Percentiles rank a stretch among this genome's conserved stretches.
Evolutionary conservation across 441 rosid species (phyloP).

Genomic region (Euphorbia schlechtendalii): DNA sequence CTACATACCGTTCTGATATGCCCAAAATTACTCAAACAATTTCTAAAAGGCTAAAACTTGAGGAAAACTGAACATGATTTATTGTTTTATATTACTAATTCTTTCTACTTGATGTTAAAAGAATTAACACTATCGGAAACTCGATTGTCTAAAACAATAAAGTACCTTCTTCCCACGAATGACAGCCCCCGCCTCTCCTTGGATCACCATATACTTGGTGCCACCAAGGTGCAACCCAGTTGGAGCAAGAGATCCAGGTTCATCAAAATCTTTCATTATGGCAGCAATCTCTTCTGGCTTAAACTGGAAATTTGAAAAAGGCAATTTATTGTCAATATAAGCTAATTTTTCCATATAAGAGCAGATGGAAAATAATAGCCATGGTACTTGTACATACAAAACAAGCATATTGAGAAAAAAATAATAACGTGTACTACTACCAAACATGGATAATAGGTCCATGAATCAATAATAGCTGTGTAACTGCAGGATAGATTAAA

Average conservation of each 20-base stretch:
- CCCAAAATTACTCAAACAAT: neutral
- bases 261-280: conserved; percentile 48
- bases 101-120: too few relatives aligned
- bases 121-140: neutral
- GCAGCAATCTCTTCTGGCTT: conserved; percentile 37
- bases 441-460: neutral
- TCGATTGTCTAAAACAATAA: neutral
- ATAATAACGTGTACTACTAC: neutral
- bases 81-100: neutral
- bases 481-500: neutral
- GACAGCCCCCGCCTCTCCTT: conserved; percentile 55
- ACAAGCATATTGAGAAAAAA: neutral
- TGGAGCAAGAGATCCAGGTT: conserved; percentile 51
- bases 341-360: neutral
- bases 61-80: neutral
- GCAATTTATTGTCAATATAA: neutral
- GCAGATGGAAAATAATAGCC: neutral
- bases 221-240: conserved; percentile 49
- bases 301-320: conserved; percentile 26
- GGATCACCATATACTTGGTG: conserved; percentile 55
- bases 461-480: neutral
- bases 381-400: neutral
- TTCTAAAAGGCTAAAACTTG: neutral
- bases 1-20: neutral
- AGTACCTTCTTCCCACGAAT: conserved; percentile 56